Evolutionary conservation across 495 filamentous ascomycete genomes (phyloP).

Genomic region (Hypoxylon fuscum): DNA sequence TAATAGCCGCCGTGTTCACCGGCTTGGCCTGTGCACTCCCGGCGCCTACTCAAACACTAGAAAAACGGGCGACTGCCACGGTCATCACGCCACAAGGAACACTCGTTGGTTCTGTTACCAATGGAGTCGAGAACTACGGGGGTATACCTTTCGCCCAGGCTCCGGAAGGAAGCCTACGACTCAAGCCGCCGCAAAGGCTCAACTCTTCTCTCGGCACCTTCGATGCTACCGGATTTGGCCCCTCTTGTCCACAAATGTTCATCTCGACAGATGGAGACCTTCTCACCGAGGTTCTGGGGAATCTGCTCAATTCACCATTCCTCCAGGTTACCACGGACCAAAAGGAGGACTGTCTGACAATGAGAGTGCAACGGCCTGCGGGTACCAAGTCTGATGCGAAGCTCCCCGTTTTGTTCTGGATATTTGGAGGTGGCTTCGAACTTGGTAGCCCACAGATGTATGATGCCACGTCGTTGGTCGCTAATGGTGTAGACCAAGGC

Average conservation of each 20-base stretch:
- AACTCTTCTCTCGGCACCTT: conserved; percentile 57
- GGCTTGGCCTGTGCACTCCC: conserved; percentile 45
- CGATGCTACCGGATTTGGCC: conserved; percentile 58
- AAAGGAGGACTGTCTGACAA: conserved; percentile 73
- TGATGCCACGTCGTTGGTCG: conserved; percentile 64
- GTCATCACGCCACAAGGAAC: conserved; percentile 60
- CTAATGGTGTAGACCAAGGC: conserved; percentile 58
- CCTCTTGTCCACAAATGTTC: conserved; percentile 66
- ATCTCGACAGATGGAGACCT: conserved; percentile 57
- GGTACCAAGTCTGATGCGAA: conserved; percentile 63
- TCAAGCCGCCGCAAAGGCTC: conserved; percentile 53
- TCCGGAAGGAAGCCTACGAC: conserved; percentile 53
- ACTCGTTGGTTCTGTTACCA: conserved; percentile 55
- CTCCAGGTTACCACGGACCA: conserved; percentile 60
- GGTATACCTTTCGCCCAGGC: conserved; percentile 60
- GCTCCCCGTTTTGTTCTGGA: conserved; percentile 77
- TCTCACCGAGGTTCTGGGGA: conserved; percentile 58
- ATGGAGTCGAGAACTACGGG: conserved; percentile 55
- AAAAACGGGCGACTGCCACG: conserved; percentile 53
- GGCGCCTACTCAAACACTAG: conserved; percentile 43
- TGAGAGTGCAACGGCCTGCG: conserved; percentile 70
- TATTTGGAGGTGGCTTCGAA: conserved; percentile 77
- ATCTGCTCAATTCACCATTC: conserved; percentile 64
- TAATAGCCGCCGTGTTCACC: conserved; percentile 33
- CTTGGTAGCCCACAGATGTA: conserved; percentile 64